phyloP scores from a whole-genome alignment of 164 flowering plant genomes.

The Sextonia rubra region DNA sequence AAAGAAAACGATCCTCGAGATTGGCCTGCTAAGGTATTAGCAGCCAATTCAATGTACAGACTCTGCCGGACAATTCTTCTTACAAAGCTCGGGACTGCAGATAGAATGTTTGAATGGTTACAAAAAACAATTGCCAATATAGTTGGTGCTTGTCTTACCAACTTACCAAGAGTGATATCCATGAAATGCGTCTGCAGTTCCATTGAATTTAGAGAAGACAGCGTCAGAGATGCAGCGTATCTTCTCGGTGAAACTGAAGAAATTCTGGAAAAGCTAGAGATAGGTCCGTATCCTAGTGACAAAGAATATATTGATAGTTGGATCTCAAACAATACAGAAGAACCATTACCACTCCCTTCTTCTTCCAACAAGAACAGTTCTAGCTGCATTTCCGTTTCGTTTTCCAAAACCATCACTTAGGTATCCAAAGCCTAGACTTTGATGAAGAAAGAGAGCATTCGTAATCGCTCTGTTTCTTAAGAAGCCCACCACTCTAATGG shows the following conservation, averaged over 20 bases:
- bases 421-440: too few relatives aligned
- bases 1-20: neutral
- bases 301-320: too few relatives aligned
- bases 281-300: too few relatives aligned
- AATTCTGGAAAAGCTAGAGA: neutral
- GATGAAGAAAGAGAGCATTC: too few relatives aligned
- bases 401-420: too few relatives aligned
- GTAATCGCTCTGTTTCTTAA: too few relatives aligned
- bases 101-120: conserved; percentile 1
- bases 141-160: conserved; percentile 5
- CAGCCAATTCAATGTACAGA: conserved; percentile 1
- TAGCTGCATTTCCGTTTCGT: too few relatives aligned
- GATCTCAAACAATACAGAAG: too few relatives aligned
- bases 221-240: neutral
- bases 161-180: neutral
- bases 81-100: neutral
- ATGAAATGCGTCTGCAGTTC: neutral
- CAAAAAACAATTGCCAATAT: neutral
- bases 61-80: neutral
- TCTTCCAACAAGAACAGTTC: too few relatives aligned
- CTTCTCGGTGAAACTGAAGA: neutral
- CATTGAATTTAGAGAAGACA: neutral
- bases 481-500: too few relatives aligned
- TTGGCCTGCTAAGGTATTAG: conserved; percentile 3
- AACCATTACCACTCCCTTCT: too few relatives aligned